phyloP scores from a whole-genome alignment of 208 protist species.

The Leishmania lainsoni region DNA sequence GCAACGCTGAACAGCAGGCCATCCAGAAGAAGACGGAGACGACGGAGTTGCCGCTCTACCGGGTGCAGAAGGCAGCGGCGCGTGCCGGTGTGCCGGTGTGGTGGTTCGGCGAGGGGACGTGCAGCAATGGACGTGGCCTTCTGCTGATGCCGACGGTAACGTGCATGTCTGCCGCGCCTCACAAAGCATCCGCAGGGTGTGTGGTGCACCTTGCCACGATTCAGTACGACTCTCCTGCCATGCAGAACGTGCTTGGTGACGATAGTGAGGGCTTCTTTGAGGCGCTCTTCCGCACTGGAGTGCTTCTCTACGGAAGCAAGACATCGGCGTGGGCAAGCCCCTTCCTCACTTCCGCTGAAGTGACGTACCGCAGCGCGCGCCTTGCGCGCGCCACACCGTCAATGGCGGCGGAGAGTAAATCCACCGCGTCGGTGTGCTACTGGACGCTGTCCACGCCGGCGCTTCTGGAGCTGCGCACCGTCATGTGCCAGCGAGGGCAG shows the following conservation, averaged over 20 bases:
- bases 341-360: slow-evolving; percentile 53
- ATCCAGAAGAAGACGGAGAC: slow-evolving; percentile 15
- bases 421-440: neutral
- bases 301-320: slow-evolving; percentile 61
- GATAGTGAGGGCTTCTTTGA: slow-evolving; percentile 31
- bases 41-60: slow-evolving; percentile 27
- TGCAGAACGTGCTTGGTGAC: slow-evolving; percentile 54
- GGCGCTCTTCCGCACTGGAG: slow-evolving; percentile 45
- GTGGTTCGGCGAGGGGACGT: slow-evolving; percentile 71
- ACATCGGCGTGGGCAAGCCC: slow-evolving; percentile 54
- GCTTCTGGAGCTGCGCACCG: slow-evolving; percentile 39
- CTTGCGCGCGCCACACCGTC: slow-evolving; percentile 13
- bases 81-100: slow-evolving; percentile 49
- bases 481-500: slow-evolving; percentile 42
- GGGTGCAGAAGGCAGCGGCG: slow-evolving; percentile 36
- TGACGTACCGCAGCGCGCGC: slow-evolving; percentile 20
- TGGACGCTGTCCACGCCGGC: slow-evolving; percentile 29
- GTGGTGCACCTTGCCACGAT: slow-evolving; percentile 42
- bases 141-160: slow-evolving; percentile 32
- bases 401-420: neutral
- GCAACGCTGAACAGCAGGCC: neutral
- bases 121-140: slow-evolving; percentile 77
- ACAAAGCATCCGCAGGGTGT: slow-evolving; percentile 17
- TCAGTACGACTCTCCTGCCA: slow-evolving; percentile 59
- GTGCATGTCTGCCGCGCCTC: neutral